Percentiles rank a stretch among this genome's conserved stretches.
These are phyloP conservation scores for Penicillium sp. DNA, from an alignment of 2,329 filamentous ascomycete genomes.

Conservation along the genomic window DNA sequence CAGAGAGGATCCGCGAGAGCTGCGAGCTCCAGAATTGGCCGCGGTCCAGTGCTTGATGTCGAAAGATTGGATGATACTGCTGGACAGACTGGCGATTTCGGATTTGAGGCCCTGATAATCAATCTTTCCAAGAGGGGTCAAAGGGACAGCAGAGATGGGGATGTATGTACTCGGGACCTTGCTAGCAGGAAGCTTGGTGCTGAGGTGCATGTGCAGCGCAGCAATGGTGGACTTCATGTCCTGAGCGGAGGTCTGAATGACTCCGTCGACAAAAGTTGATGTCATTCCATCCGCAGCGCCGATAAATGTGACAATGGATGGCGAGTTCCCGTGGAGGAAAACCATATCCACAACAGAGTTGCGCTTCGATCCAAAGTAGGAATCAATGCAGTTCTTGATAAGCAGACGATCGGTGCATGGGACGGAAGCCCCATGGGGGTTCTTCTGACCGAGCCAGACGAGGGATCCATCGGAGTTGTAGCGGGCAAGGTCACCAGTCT, in stretches of 20 bases:
- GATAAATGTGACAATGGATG: conserved; percentile 23
- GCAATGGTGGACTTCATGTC: conserved; percentile 13
- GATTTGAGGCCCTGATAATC: conserved; percentile 25
- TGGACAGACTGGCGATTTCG: conserved; percentile 14
- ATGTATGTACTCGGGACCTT: conserved; percentile 39
- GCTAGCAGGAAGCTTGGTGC: conserved; percentile 26
- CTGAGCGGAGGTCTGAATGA: conserved; percentile 14
- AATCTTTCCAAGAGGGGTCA: conserved; percentile 34
- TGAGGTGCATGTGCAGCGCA: conserved; percentile 23
- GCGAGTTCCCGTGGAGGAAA: background rate
- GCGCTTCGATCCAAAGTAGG: conserved; percentile 15
- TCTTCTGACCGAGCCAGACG: conserved; percentile 34
- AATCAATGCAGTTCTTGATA: conserved; percentile 16
- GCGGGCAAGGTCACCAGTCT: conserved; percentile 40
- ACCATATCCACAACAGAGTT: conserved; percentile 21
- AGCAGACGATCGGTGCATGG: conserved; percentile 4
- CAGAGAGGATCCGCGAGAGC: conserved; percentile 8
- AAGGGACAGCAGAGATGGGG: conserved; percentile 32
- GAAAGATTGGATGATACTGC: conserved; percentile 11
- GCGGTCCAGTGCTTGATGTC: conserved; percentile 21
- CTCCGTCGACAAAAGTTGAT: background rate
- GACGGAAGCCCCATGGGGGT: conserved; percentile 1
- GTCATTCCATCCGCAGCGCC: conserved; percentile 3
- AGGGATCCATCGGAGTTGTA: conserved; percentile 38
- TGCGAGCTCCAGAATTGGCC: conserved; percentile 10